Conservation (phyloP, 2,329 filamentous ascomycete species). For the Sclerotinia sclerotiorum region DNA sequence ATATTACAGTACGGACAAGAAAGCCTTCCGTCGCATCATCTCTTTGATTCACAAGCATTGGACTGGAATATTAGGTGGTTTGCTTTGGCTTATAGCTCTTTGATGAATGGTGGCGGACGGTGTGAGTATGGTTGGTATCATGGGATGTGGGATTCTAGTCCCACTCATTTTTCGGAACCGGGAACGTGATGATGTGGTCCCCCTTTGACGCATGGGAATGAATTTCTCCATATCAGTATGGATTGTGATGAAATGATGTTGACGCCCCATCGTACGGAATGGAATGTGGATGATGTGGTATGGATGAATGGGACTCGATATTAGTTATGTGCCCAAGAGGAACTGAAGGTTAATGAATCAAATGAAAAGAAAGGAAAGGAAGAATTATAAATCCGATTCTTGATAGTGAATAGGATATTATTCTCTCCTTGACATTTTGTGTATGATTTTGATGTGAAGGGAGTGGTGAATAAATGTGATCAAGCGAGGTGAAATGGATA, state of each 20-base stretch:
- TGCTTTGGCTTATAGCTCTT: slow-evolving; percentile 10
- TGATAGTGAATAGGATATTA: slow-evolving; percentile 6
- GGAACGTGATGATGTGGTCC: background rate
- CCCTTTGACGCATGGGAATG: background rate
- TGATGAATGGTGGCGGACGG: slow-evolving; percentile 12
- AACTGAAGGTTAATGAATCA: background rate
- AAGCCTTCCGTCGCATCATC: slow-evolving; percentile 23
- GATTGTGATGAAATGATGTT: background rate
- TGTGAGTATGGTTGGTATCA: slow-evolving; percentile 16
- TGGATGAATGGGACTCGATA: background rate
- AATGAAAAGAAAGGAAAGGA: background rate
- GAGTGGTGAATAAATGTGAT: background rate
- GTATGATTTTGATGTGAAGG: background rate
- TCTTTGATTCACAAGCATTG: slow-evolving; percentile 23
- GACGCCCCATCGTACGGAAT: slow-evolving; percentile 7
- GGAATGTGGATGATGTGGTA: background rate
- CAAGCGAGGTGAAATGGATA: too few relatives aligned
- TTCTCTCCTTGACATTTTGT: background rate
- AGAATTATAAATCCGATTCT: slow-evolving; percentile 3
- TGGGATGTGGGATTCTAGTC: slow-evolving; percentile 3
- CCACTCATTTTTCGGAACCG: background rate
- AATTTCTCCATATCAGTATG: background rate
- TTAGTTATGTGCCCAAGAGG: background rate
- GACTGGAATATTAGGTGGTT: slow-evolving; percentile 19
- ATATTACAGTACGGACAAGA: slow-evolving; percentile 25